Evolutionary conservation across 108 stramenopile genomes (phyloP), one percentile per base, ranked within the genome.

Genomic region (Cyclotella baltica): DNA sequence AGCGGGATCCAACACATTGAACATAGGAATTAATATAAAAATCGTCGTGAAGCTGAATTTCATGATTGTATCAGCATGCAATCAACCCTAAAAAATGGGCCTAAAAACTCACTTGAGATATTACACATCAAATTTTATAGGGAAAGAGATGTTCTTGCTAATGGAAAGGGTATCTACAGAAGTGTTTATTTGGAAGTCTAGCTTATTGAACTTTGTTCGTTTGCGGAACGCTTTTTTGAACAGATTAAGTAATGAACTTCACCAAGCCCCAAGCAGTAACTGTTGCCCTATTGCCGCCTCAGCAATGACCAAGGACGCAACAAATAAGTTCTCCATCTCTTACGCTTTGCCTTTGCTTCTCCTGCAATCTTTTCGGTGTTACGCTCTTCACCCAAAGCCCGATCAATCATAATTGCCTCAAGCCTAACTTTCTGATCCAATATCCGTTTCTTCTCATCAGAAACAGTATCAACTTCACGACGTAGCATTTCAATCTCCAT

Each of bases 251-350:
- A 48, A 2, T 2, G 18, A 48, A n/a, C 47, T n/a, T 48, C 19
- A 4, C 47, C 18, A 16, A 6, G n/a, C 47, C 47, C n/a, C 6
- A n/a, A n/a, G 2, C 47, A 6, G 2, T n/a, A 6, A n/a, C 47
- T 1, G 19, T 1, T 1, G 4, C n/a, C 18, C n/a, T 48, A 48
- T 48, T 6, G 2, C 6, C 59, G 30, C 16, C 34, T 61, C 4
- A 75, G 37, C 36, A 75, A 33, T 37, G 63, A 40, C 73, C 73
- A 75, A 3, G 73, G 73, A 50, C 63, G 62, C 50, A 52, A 38
- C 30, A 75, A 40, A 35, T 40, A 51, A 16, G 63, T 38, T 1
- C 50, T 31, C 57, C 62, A 59, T 28, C 36, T 75, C 63, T 50
- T 62, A 35, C 20, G 43, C 22, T 55, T 65, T 36, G 64, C 16